Percentiles rank a stretch among this genome's conserved stretches.
Evolutionary conservation across 1,139 yeast species (phyloP).

Genomic region (Kodamaea plutei): DNA sequence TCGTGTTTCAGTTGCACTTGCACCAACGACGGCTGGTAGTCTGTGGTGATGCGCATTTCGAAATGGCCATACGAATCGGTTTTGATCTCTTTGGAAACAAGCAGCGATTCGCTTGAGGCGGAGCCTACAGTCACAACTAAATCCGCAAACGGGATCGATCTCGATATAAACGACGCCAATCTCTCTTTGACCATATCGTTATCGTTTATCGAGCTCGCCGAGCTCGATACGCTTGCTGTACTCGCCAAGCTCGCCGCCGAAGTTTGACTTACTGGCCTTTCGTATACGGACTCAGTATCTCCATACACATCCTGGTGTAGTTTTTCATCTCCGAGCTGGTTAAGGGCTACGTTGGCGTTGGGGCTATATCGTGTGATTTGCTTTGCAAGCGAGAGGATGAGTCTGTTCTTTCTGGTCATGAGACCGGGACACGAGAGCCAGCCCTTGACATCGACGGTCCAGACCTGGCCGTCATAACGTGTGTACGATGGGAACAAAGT

Average conservation of each 20-base stretch:
- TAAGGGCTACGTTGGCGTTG: slow-evolving; percentile 23
- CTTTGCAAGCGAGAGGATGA: slow-evolving; percentile 65
- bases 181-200: slow-evolving; percentile 47
- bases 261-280: slow-evolving; percentile 8
- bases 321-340: slow-evolving; percentile 27
- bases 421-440: slow-evolving; percentile 70
- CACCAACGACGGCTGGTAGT: slow-evolving; percentile 52
- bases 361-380: slow-evolving; percentile 53
- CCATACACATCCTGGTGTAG: slow-evolving; percentile 26
- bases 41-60: slow-evolving; percentile 42
- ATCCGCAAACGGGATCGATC: slow-evolving; percentile 52
- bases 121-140: slow-evolving; percentile 47
- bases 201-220: slow-evolving; percentile 7
- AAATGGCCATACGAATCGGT: slow-evolving; percentile 65
- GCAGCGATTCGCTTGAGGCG: slow-evolving; percentile 19
- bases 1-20: slow-evolving; percentile 39
- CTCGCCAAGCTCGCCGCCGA: slow-evolving; percentile 6
- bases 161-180: slow-evolving; percentile 56
- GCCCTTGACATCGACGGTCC: slow-evolving; percentile 66
- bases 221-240: slow-evolving; percentile 6
- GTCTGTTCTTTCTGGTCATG: slow-evolving; percentile 64
- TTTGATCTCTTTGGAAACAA: slow-evolving; percentile 23
- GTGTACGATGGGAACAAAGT: slow-evolving; percentile 65
- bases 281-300: slow-evolving; percentile 7
- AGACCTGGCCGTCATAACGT: slow-evolving; percentile 25